A percentile compares a stretch with the other conserved stretches of the same genome.
Conservation (phyloP, 768 basidiomycete species). For the Leccinum imitatum region DNA sequence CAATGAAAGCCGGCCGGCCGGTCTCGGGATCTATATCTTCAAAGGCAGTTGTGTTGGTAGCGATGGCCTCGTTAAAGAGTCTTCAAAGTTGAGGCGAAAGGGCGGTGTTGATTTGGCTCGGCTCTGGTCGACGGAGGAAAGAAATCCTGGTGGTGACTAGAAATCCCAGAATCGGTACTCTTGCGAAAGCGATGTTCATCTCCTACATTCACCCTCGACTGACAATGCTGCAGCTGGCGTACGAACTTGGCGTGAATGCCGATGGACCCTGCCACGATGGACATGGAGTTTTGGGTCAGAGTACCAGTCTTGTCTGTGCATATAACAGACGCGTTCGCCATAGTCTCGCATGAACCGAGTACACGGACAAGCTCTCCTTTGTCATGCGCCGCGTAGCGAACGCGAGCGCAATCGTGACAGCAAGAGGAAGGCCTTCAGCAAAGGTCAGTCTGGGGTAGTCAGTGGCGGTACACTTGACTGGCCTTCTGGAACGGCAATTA, state of each 20-base stretch:
- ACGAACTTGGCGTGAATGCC: conserved; percentile 96
- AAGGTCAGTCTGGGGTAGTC: background rate
- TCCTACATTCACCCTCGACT: conserved; percentile 67
- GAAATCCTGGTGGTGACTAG: conserved; percentile 67
- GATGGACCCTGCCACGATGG: conserved; percentile 92
- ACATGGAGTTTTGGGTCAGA: conserved; percentile 93
- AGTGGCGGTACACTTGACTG: conserved; percentile 6
- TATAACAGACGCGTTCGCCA: conserved; percentile 96
- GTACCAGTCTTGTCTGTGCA: conserved; percentile 98
- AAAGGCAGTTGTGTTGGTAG: conserved; percentile 94
- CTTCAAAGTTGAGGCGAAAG: conserved; percentile 59
- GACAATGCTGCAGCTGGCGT: conserved; percentile 68
- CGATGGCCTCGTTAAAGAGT: conserved; percentile 82
- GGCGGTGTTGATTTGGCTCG: conserved; percentile 60
- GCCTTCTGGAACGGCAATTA: conserved; percentile 88
- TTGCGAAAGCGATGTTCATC: conserved; percentile 40
- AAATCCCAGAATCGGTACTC: conserved; percentile 31
- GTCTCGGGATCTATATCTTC: conserved; percentile 83
- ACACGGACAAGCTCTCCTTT: conserved; percentile 91
- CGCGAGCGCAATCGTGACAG: conserved; percentile 93
- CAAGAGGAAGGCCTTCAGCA: conserved; percentile 78
- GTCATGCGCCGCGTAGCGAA: conserved; percentile 99
- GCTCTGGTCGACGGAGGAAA: conserved; percentile 82
- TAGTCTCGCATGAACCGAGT: conserved; percentile 95
- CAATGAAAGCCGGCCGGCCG: conserved; percentile 66